Percentiles rank a stretch among this genome's conserved stretches.
Evolutionary conservation across 805 yeast genomes (phyloP).

Genomic region (Ogataea paraovalis): DNA sequence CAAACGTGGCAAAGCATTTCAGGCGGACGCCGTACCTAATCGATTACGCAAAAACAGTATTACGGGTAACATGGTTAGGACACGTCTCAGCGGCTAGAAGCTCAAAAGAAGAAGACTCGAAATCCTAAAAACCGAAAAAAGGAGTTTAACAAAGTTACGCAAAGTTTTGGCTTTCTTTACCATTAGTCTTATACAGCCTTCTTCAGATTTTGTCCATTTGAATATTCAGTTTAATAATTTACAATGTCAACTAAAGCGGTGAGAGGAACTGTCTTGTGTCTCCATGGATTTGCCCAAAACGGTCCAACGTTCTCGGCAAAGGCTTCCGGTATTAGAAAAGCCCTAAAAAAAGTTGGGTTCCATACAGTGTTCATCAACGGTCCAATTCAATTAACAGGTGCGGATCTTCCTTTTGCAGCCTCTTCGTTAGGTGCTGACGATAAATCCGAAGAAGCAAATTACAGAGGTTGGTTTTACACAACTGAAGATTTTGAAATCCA

Average conservation of each 20-base stretch:
- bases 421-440: conserved; percentile 41
- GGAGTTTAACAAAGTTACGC: neutral
- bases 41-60: no score
- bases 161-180: neutral
- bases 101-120: neutral
- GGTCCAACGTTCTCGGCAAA: conserved; percentile 82
- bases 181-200: no score
- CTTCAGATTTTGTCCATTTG: no score
- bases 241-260: conserved; percentile 26
- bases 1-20: no score
- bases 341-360: conserved; percentile 56
- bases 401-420: conserved; percentile 71
- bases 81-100: neutral
- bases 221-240: neutral
- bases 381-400: conserved; percentile 59
- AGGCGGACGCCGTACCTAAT: no score
- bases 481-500: conserved; percentile 31
- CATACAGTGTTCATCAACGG: conserved; percentile 78
- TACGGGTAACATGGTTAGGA: no score
- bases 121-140: neutral
- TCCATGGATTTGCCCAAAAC: conserved; percentile 89
- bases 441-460: conserved; percentile 32
- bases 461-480: conserved; percentile 74
- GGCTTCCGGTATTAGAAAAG: conserved; percentile 83
- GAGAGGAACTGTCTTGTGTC: conserved; percentile 61